These are phyloP conservation scores for Aspergillus sclerotialis DNA, from an alignment of 2,329 filamentous ascomycete genomes.

Conservation along the genomic window DNA sequence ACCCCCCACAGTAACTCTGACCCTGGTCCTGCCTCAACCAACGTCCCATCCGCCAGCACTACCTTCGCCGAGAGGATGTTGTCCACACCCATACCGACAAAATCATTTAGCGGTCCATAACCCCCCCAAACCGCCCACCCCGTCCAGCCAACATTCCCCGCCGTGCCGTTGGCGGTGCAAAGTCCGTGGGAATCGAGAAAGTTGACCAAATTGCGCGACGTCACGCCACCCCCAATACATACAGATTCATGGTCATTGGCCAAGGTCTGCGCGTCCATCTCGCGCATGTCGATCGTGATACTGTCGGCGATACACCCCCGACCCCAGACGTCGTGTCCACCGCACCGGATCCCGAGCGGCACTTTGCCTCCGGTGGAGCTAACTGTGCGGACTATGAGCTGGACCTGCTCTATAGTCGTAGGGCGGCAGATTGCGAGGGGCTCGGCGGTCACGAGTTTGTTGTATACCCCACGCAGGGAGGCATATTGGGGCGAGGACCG, in stretches of 20 bases:
- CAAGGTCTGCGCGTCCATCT: slow-evolving; percentile 3
- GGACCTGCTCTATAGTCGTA: not conserved
- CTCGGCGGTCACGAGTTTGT: not conserved
- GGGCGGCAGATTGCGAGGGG: not conserved
- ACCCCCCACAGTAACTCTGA: not conserved
- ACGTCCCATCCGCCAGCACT: not conserved
- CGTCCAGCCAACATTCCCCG: not conserved
- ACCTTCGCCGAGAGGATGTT: slow-evolving; percentile 1
- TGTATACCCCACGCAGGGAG: not conserved
- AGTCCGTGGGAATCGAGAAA: slow-evolving; percentile 1
- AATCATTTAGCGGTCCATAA: not conserved
- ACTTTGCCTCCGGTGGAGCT: not conserved
- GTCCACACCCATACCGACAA: not conserved
- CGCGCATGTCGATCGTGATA: slow-evolving; percentile 10
- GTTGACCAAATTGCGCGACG: not conserved
- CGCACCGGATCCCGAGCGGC: slow-evolving; percentile 9
- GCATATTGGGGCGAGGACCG: not conserved
- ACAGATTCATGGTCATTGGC: not conserved
- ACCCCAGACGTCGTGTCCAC: slow-evolving; percentile 14
- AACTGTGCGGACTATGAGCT: not conserved
- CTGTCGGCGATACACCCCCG: slow-evolving; percentile 4
- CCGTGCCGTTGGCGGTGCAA: not conserved
- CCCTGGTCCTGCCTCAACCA: not conserved
- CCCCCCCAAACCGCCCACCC: not conserved
- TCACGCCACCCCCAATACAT: not conserved